Evolutionary conservation across 306 rosid genomes (phyloP).

Genomic region (Hippophae tibetana): DNA sequence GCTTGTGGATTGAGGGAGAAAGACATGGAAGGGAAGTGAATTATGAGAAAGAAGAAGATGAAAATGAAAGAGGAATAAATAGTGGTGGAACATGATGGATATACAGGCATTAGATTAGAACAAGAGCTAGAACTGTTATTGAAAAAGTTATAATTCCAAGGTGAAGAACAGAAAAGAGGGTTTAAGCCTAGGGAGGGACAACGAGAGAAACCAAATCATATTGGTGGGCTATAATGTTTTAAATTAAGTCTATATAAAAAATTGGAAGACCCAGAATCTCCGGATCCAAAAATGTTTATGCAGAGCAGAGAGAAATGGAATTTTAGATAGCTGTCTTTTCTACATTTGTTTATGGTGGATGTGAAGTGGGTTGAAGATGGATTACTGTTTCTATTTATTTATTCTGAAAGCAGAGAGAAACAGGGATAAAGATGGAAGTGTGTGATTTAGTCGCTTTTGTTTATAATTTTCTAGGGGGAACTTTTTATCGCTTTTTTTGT

Average conservation of each 20-base stretch:
- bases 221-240: constrained; percentile 50
- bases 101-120: constrained; percentile 70
- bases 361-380: constrained; percentile 38
- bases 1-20: constrained; percentile 70
- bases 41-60: constrained; percentile 25
- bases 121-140: neutral
- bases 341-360: constrained; percentile 46
- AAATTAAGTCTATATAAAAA: constrained; percentile 12
- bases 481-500: constrained; percentile 19
- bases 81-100: constrained; percentile 52
- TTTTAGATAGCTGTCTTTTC: constrained; percentile 41
- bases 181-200: constrained; percentile 78
- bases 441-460: constrained; percentile 23
- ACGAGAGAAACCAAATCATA: constrained; percentile 73
- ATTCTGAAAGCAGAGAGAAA: constrained; percentile 20
- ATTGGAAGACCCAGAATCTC: constrained; percentile 57
- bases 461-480: constrained; percentile 19
- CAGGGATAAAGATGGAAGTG: constrained; percentile 32
- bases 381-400: constrained; percentile 26
- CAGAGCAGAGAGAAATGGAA: constrained; percentile 52
- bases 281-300: constrained; percentile 86
- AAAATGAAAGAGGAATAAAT: constrained; percentile 28
- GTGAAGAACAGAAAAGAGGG: constrained; percentile 15
- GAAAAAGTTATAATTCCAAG: constrained; percentile 13
- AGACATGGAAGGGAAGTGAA: constrained; percentile 24